A percentile compares a stretch with the other conserved stretches of the same genome.
These are phyloP conservation scores for Candida orba DNA, from an alignment of 805 yeast genomes.

Conservation along the genomic window DNA sequence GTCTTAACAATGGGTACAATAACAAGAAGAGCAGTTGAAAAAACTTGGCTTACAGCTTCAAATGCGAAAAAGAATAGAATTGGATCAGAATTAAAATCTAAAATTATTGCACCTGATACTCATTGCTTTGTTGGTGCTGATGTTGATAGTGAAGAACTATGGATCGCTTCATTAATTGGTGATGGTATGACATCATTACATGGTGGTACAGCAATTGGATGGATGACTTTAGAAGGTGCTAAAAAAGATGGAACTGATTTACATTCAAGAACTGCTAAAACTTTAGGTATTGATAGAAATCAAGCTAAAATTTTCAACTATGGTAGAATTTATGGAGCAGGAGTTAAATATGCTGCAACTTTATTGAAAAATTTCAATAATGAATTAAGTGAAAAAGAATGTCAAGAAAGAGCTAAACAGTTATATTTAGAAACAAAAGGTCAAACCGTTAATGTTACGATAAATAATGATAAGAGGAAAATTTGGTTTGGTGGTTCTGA, in stretches of 20 bases:
- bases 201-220: constrained; percentile 95
- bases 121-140: constrained; percentile 96
- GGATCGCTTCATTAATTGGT: constrained; percentile 96
- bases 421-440: constrained; percentile 87
- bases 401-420: constrained; percentile 52
- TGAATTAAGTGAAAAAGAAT: constrained; percentile 54
- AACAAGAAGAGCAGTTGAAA: constrained; percentile 93
- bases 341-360: constrained; percentile 82
- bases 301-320: constrained; percentile 95
- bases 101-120: constrained; percentile 81
- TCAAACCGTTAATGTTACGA: constrained; percentile 26
- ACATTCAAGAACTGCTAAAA: constrained; percentile 88
- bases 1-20: constrained; percentile 93
- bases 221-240: constrained; percentile 98
- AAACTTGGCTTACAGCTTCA: constrained; percentile 96
- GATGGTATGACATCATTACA: constrained; percentile 85
- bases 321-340: constrained; percentile 98
- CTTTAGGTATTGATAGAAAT: constrained; percentile 80
- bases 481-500: constrained; percentile 90
- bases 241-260: constrained; percentile 88
- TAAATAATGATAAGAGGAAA: constrained; percentile 23
- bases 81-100: constrained; percentile 90
- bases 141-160: constrained; percentile 95
- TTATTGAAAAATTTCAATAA: constrained; percentile 80
- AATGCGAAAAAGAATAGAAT: constrained; percentile 81